phyloP scores from a whole-genome alignment of 73 alveolate species.

The Tetrahymena borealis region DNA sequence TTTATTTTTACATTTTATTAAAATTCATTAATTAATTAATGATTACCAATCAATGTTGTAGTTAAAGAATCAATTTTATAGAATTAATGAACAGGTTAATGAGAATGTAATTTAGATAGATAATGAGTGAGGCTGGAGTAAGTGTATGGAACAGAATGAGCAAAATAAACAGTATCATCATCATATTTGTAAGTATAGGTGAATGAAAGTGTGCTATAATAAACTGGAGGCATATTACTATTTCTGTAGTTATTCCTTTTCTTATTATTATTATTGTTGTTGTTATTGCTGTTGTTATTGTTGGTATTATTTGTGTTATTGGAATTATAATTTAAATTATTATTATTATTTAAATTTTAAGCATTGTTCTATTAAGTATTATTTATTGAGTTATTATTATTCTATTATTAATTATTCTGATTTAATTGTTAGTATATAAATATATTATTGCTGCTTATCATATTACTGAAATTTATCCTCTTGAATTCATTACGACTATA shows the following conservation, averaged over 20 bases:
- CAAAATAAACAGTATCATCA: constrained; percentile 62
- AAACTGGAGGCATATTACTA: constrained; percentile 1
- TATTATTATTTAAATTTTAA: neutral
- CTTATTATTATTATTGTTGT: neutral
- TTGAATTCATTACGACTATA: neutral
- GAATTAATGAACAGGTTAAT: neutral
- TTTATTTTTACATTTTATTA: neutral
- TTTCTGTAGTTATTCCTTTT: neutral
- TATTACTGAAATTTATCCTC: neutral
- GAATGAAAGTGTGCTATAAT: constrained; percentile 51
- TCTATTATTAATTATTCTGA: neutral
- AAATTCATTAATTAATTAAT: neutral
- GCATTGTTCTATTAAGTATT: too few relatives aligned
- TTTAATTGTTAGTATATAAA: neutral
- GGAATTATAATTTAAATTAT: neutral
- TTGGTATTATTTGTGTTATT: neutral
- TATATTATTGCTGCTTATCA: neutral
- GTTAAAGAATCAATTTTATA: neutral
- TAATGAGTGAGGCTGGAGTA: constrained; percentile 61
- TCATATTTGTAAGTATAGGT: constrained; percentile 39
- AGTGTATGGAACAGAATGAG: constrained; percentile 85
- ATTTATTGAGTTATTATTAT: too few relatives aligned
- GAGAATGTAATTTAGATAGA: constrained; percentile 12
- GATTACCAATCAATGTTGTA: neutral
- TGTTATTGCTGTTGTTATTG: neutral